Conservation (phyloP, 148 eudicot species). For the Chenopodium album region DNA sequence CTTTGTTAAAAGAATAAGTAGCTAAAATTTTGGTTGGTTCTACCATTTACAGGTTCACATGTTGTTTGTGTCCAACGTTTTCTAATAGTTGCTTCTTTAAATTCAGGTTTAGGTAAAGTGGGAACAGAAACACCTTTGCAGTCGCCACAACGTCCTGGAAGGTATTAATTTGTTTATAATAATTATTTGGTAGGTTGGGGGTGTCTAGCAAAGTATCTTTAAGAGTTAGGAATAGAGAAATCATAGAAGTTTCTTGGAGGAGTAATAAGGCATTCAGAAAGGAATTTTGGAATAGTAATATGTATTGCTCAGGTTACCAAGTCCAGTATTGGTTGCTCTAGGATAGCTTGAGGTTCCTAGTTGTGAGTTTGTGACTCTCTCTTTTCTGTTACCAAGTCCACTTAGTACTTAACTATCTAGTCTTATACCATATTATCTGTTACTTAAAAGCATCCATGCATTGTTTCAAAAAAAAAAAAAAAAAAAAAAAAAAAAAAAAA, state of each 20-base stretch:
- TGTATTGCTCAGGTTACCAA: neutral
- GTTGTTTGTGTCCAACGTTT: slow-evolving; percentile 4
- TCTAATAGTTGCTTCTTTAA: neutral
- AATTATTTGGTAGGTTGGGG: neutral
- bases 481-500: no score
- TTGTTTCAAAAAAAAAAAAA: no score
- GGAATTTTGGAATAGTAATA: slow-evolving; percentile 1
- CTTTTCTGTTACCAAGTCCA: neutral
- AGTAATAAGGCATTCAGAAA: neutral
- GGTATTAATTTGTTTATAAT: slow-evolving; percentile 35
- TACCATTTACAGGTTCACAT: neutral
- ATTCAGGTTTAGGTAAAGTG: slow-evolving; percentile 71
- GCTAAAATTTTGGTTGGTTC: neutral
- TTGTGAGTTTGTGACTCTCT: neutral
- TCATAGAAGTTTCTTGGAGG: slow-evolving; percentile 5
- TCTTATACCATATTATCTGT: neutral
- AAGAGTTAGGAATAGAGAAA: neutral
- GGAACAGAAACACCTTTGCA: slow-evolving; percentile 70
- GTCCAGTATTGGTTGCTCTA: neutral
- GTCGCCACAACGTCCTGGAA: slow-evolving; percentile 57
- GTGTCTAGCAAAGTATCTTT: neutral
- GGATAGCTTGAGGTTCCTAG: neutral
- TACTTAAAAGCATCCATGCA: neutral
- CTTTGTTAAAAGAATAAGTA: neutral
- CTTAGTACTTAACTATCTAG: neutral